These are phyloP conservation scores for Nakaseomyces uthaithaninus DNA, from an alignment of 1,139 yeast genomes.

Conservation along the genomic window DNA sequence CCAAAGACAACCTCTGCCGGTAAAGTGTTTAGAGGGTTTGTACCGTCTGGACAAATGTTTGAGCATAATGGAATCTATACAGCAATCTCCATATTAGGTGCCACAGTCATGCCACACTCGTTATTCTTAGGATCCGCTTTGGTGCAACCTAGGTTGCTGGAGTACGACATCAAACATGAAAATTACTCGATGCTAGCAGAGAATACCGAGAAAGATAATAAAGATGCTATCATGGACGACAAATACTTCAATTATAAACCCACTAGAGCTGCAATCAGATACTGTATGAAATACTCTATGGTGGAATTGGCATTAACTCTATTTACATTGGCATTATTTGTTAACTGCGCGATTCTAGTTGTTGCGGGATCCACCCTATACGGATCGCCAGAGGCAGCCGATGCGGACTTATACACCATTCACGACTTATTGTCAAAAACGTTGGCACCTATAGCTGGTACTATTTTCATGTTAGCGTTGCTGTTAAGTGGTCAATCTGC, in stretches of 20 bases:
- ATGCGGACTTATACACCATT: conserved; percentile 69
- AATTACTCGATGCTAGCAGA: conserved; percentile 27
- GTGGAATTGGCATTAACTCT: conserved; percentile 58
- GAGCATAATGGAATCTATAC: conserved; percentile 58
- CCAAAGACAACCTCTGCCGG: conserved; percentile 41
- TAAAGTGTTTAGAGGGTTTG: conserved; percentile 58
- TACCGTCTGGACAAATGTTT: conserved; percentile 58
- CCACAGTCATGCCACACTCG: conserved; percentile 80
- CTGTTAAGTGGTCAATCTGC: conserved; percentile 75
- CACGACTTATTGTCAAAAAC: conserved; percentile 48
- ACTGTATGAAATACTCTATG: conserved; percentile 59
- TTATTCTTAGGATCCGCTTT: conserved; percentile 67
- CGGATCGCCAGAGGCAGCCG: conserved; percentile 54
- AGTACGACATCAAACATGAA: conserved; percentile 46
- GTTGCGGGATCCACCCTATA: conserved; percentile 69
- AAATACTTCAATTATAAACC: conserved; percentile 46
- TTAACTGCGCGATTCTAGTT: conserved; percentile 67
- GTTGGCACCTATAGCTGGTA: conserved; percentile 67
- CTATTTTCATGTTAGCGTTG: conserved; percentile 67
- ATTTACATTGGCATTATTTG: conserved; percentile 68
- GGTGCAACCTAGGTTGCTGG: conserved; percentile 63
- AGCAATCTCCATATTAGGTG: conserved; percentile 72
- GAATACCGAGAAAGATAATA: conserved; percentile 15
- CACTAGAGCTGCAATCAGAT: conserved; percentile 52
- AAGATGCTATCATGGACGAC: conserved; percentile 19